Base-by-base conservation (phyloP, 164 flowering plant genomes). In the Dillenia suffruticosa region DNA sequence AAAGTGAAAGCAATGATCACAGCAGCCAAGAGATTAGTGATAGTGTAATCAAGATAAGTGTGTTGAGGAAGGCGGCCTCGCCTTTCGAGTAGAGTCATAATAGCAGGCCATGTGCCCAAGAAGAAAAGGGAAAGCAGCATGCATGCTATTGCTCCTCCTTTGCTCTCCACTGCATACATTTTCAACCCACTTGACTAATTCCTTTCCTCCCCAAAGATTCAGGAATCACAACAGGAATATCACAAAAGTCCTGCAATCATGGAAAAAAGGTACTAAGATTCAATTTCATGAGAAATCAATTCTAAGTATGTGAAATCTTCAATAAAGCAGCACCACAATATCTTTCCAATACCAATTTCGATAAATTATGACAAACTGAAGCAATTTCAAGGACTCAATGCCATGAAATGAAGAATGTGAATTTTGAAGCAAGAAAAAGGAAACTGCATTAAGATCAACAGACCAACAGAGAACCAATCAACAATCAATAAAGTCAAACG, bases 11-110 rank as follows among this genome's bases (percentile, higher is more conserved):
- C 97, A 46, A 91, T 87, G 17, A 87, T 61, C 8, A 89, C 80
- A 24, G 93, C 97, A 59, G 93, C 90, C 72, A 89, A 71, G 63
- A 91, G 76, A 78, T 91, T 91, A 0, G 96, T 84, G 63, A 87
- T 63, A 0, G 96, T 72, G 57, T 89, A 91, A 71, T 91, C 97
- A 26, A 91, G 91, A 62, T 91, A 91, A 48, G 97, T 87, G 64
- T 91, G 97, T 54, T 91, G 97, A 32, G 97, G 97, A 59, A 89
- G 88, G 10, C 97, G 81, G 14, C 96, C 97, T 40, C 97, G 74
- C 55, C 96, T 77, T 70, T 91, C 97, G 8, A 87, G 68, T 5
- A 84, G 78, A 49, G 92, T 81, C 72, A 91, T 47, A 51, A 91
- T 40, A 40, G 97, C 97, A 51, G 97, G 97, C 96, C 96, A 89